Base-by-base conservation (phyloP, 371 early-diverging fungal species). In the Mucor lusitanicus region DNA sequence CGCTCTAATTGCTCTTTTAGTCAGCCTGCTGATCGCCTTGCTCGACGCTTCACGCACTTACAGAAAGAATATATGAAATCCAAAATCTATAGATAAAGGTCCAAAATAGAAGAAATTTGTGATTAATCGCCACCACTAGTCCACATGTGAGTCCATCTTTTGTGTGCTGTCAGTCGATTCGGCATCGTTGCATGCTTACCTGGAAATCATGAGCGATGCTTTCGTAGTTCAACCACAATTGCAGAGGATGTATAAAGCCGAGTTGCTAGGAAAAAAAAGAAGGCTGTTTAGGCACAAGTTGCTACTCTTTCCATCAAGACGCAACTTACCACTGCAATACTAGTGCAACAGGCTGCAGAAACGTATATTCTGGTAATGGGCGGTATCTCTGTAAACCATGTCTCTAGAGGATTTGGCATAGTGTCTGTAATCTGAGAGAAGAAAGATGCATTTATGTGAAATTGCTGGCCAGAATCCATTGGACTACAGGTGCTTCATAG, bases 51-150 rank as follows among this genome's bases (percentile, higher is more conserved):
- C n/a, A 17, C 28, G 6, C 17, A 75, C 88, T 83, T 89, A 94
- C 95, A 97, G 71, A 73, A 96, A 97, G 75, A 94, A 98, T 87
- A 97, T 89, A 79, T 97, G 95, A 76, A 97, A 95, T 23, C 95
- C 64, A 70, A 94, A 95, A 73, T 97, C 96, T 33, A 99, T 73
- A 1, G 92, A 91, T 54, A 98, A 79, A 32, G 83, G 80, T 8
- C 98, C 99, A 85, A 95, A 94, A 72, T 93, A 98, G 60, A 97
- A 74, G 71, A 97, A 97, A 53, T 91, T 91, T 7, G 97, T 95
- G 6, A 95, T 55, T 30, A 95, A 82, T 40, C 99, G 83, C 97
- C 97, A 97, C 85, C 92, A 95, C 92, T 98, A 76, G 2, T 25
- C 9, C 23, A 9, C n/a, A 23, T 23, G 8, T 50, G 4, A 23